Evolutionary conservation across 192 early-diverging fungal species (phyloP).

Genomic region (Rhizophagus prolifer): DNA sequence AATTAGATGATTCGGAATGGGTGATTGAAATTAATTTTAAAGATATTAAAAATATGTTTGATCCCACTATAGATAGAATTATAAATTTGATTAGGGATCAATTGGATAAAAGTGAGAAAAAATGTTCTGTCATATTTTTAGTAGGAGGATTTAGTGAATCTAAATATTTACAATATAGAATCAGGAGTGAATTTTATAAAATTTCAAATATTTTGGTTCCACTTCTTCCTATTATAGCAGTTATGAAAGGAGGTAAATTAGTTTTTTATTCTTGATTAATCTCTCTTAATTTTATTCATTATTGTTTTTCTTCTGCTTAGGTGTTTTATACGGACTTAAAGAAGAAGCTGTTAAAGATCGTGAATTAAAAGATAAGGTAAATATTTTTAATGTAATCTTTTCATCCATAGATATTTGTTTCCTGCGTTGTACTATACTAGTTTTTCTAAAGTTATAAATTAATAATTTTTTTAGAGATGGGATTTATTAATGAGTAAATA

Average conservation of each 20-base stretch:
- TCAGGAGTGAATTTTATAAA: conserved; percentile 46
- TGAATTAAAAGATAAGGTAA: too few relatives aligned
- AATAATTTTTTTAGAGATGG: too few relatives aligned
- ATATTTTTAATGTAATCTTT: too few relatives aligned
- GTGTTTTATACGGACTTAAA: too few relatives aligned
- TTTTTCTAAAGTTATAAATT: too few relatives aligned
- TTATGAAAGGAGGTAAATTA: conserved; percentile 43
- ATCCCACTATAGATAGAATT: conserved; percentile 5
- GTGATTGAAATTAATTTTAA: not conserved
- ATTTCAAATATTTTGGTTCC: conserved; percentile 46
- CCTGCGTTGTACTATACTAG: too few relatives aligned
- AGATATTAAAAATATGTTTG: conserved; percentile 8
- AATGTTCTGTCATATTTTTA: conserved; percentile 43
- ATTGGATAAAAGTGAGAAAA: conserved; percentile 19
- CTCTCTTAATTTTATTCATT: too few relatives aligned
- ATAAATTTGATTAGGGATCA: conserved; percentile 33
- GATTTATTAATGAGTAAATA: too few relatives aligned
- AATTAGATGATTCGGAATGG: not conserved
- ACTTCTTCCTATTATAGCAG: conserved; percentile 39
- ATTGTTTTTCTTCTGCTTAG: too few relatives aligned
- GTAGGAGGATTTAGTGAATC: conserved; percentile 37
- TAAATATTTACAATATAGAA: conserved; percentile 48
- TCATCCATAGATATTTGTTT: too few relatives aligned
- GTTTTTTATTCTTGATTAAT: too few relatives aligned
- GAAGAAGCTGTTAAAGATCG: too few relatives aligned